Percentiles rank a stretch among this genome's conserved stretches.
phyloP scores from a whole-genome alignment of 768 basidiomycete genomes.

The Pleurotus giganteus region DNA sequence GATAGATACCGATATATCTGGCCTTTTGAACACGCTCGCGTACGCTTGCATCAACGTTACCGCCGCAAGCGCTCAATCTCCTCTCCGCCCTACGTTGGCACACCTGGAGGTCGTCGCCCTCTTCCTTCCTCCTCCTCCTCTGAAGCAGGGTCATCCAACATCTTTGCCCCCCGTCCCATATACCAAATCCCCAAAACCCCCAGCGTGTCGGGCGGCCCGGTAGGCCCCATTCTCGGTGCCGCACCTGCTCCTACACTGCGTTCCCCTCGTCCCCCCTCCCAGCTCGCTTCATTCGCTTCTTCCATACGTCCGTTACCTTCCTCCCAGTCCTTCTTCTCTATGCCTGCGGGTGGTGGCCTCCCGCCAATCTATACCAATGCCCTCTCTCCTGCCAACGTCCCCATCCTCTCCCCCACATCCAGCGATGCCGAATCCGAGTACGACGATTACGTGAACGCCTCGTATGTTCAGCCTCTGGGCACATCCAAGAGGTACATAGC shows the following conservation, averaged over 20 bases:
- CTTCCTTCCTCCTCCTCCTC: neutral
- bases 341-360: neutral
- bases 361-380: neutral
- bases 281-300: slow-evolving; percentile 1
- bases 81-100: neutral
- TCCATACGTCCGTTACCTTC: slow-evolving; percentile 1
- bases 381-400: neutral
- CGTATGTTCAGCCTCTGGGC: slow-evolving; percentile 84
- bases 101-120: neutral
- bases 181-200: too few relatives aligned
- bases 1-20: slow-evolving; percentile 91
- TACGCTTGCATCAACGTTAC: slow-evolving; percentile 51
- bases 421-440: slow-evolving; percentile 35
- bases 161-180: neutral
- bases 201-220: too few relatives aligned
- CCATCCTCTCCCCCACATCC: slow-evolving; percentile 11
- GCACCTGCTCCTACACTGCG: too few relatives aligned
- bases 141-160: neutral
- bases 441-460: slow-evolving; percentile 95
- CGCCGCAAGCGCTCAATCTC: slow-evolving; percentile 9
- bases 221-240: too few relatives aligned
- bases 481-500: slow-evolving; percentile 88
- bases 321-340: neutral
- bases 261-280: neutral
- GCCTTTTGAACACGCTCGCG: slow-evolving; percentile 95